phyloP scores from a whole-genome alignment of 2,329 filamentous ascomycete species.

The Myriosclerotinia scirpicola region DNA sequence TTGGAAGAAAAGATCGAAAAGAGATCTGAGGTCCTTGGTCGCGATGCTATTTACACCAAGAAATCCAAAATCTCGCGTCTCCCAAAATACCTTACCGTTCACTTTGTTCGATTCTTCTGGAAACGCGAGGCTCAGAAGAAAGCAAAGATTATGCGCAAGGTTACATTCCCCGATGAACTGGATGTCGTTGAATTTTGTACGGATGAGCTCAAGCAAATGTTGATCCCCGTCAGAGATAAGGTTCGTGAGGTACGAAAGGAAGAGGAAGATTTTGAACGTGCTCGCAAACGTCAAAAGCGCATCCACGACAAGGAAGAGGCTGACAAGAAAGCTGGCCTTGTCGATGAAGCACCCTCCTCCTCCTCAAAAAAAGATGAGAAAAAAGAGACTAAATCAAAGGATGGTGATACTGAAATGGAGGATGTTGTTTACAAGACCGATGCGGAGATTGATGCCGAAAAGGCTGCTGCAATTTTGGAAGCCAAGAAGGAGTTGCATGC shows the following conservation, averaged over 20 bases:
- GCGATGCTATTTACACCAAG: slow-evolving; percentile 85
- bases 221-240: slow-evolving; percentile 93
- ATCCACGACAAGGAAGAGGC: slow-evolving; percentile 51
- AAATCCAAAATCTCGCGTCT: slow-evolving; percentile 84
- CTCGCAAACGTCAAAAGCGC: slow-evolving; percentile 86
- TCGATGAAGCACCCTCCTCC: slow-evolving; percentile 45
- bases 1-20: slow-evolving; percentile 92
- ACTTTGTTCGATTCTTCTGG: slow-evolving; percentile 99
- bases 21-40: slow-evolving; percentile 71
- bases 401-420: slow-evolving; percentile 71
- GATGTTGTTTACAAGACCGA: slow-evolving; percentile 76
- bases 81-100: slow-evolving; percentile 93
- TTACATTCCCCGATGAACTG: slow-evolving; percentile 90
- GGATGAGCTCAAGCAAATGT: slow-evolving; percentile 76
- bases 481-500: slow-evolving; percentile 87
- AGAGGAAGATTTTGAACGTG: slow-evolving; percentile 86
- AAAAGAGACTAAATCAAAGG: slow-evolving; percentile 48
- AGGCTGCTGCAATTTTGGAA: slow-evolving; percentile 67
- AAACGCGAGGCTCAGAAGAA: slow-evolving; percentile 94
- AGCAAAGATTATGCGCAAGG: slow-evolving; percentile 99
- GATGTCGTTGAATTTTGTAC: slow-evolving; percentile 95
- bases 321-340: slow-evolving; percentile 49
- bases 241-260: slow-evolving; percentile 94
- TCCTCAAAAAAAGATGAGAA: slow-evolving; percentile 49
- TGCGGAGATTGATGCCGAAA: slow-evolving; percentile 86